These are phyloP conservation scores for Zygoascus biomembranicola DNA, from an alignment of 805 yeast species.

Conservation along the genomic window DNA sequence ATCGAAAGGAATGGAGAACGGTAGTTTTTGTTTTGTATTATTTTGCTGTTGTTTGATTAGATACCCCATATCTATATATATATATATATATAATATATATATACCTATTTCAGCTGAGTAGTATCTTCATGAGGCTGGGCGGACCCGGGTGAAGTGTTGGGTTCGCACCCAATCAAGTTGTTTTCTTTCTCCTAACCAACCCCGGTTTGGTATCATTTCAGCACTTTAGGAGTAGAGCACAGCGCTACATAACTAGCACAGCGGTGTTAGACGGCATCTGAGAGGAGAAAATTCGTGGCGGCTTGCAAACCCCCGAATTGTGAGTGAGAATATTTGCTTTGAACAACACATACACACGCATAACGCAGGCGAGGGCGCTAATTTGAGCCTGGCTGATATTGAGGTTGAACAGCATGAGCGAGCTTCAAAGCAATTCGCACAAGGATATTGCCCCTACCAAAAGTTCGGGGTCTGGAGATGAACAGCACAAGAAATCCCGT, in stretches of 20 bases:
- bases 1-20: no score
- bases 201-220: not conserved
- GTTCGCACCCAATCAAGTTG: not conserved
- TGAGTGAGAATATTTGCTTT: no score
- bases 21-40: no score
- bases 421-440: not conserved
- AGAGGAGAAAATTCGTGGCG: not conserved
- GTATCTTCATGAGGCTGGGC: no score
- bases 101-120: no score
- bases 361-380: no score
- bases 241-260: not conserved
- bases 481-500: constrained; percentile 2
- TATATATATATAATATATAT: no score
- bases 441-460: not conserved
- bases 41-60: no score
- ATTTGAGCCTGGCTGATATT: no score
- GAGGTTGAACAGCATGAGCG: not conserved
- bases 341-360: no score
- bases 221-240: not conserved
- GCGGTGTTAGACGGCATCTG: not conserved
- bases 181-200: not conserved
- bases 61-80: no score
- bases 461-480: constrained; percentile 1
- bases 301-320: no score
- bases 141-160: not conserved